Conservation (phyloP, 345 rosid genomes). For the Ceriops tagal region DNA sequence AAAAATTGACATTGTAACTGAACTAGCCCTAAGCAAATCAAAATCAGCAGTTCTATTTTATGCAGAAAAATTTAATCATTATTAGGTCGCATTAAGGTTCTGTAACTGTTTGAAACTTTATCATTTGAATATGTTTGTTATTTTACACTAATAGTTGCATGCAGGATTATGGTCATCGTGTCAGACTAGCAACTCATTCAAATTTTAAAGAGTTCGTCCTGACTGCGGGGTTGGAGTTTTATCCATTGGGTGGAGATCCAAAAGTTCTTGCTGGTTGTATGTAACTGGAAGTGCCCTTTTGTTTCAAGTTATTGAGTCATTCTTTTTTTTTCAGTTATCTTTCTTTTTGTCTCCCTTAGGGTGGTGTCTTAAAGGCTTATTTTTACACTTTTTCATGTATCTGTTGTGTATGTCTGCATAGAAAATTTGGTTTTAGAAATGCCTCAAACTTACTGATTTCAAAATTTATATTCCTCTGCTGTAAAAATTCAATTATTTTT, state of each 20-base stretch:
- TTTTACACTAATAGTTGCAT: conserved; percentile 17
- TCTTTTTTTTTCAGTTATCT: neutral
- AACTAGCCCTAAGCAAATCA: too few species aligned
- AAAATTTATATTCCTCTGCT: too few species aligned
- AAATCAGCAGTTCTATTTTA: neutral
- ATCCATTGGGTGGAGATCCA: conserved; percentile 95
- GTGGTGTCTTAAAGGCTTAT: conserved; percentile 1
- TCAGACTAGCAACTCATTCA: conserved; percentile 96
- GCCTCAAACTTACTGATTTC: too few species aligned
- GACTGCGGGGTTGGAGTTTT: conserved; percentile 97
- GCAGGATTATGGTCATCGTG: conserved; percentile 99
- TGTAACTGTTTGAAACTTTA: neutral
- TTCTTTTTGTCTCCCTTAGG: neutral
- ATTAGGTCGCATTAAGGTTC: neutral
- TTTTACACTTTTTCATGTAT: too few species aligned
- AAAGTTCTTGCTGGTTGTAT: conserved; percentile 94
- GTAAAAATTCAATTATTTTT: too few species aligned
- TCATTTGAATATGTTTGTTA: conserved; percentile 1
- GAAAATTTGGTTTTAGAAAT: too few species aligned
- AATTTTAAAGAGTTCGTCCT: conserved; percentile 97
- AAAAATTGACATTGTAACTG: too few species aligned
- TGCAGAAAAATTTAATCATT: neutral
- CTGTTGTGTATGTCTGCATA: too few species aligned
- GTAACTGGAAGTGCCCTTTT: conserved; percentile 36
- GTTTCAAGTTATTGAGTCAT: neutral